A percentile compares a stretch with the other conserved stretches of the same genome.
These are phyloP conservation scores for Fistulinella cinereoalba DNA, from an alignment of 1,284 basidiomycete species.

Conservation along the genomic window DNA sequence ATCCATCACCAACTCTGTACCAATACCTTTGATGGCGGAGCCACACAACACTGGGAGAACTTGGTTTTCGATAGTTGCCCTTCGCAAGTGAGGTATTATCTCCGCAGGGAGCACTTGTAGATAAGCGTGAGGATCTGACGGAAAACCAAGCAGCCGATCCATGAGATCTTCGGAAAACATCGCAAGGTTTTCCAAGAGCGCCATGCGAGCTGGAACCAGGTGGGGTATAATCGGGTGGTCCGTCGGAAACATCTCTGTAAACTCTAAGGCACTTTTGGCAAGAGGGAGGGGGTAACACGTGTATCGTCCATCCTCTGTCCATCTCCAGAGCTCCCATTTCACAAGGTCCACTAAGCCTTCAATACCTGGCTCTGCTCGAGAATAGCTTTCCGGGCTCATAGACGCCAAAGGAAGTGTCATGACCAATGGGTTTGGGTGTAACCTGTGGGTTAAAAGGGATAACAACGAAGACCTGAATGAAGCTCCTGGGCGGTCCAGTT, in stretches of 20 bases:
- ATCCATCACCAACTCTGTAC: conserved; percentile 79
- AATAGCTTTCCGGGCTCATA: conserved; percentile 62
- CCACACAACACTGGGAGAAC: conserved; percentile 83
- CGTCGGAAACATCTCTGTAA: conserved; percentile 45
- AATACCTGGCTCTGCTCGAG: conserved; percentile 69
- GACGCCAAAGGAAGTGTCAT: conserved; percentile 80
- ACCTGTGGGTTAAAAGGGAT: conserved; percentile 67
- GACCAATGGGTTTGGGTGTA: conserved; percentile 72
- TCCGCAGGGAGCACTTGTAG: conserved; percentile 48
- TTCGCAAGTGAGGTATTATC: conserved; percentile 64
- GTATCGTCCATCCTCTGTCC: conserved; percentile 48
- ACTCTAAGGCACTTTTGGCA: conserved; percentile 42
- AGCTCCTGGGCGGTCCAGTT: conserved; percentile 82
- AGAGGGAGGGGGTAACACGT: conserved; percentile 53
- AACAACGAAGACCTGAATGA: conserved; percentile 69
- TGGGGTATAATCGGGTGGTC: conserved; percentile 66
- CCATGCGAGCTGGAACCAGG: conserved; percentile 62
- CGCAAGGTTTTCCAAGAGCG: conserved; percentile 73
- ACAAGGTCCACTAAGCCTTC: conserved; percentile 78
- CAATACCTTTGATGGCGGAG: conserved; percentile 78
- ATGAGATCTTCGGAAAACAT: conserved; percentile 80
- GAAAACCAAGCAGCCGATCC: conserved; percentile 61
- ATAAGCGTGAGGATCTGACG: conserved; percentile 61
- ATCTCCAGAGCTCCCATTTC: conserved; percentile 78
- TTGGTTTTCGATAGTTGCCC: conserved; percentile 61